A percentile compares a stretch with the other conserved stretches of the same genome.
Conservation (phyloP, 1,284 basidiomycete species). For the Cystobasidium slooffiae region DNA sequence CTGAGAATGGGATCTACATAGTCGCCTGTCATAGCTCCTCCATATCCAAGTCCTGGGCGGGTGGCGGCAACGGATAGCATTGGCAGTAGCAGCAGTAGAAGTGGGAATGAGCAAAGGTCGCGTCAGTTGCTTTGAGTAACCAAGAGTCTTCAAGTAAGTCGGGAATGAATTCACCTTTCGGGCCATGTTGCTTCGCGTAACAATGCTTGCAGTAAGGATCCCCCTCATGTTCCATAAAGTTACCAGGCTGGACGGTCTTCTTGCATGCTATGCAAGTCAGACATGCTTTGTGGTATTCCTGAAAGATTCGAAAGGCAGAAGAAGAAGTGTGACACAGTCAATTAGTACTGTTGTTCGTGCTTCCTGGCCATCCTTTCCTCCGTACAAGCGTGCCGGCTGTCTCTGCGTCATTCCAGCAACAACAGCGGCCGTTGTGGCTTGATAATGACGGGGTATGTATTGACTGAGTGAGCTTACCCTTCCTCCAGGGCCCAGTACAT, state of each 20-base stretch:
- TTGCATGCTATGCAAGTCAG: conserved; percentile 58
- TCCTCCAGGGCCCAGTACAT: conserved; percentile 39
- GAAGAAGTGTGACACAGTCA: background rate
- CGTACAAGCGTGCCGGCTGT: too few species aligned
- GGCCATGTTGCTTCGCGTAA: conserved; percentile 42
- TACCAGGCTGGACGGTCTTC: conserved; percentile 58
- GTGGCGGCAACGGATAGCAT: background rate
- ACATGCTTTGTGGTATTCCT: conserved; percentile 60
- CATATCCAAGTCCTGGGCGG: conserved; percentile 39
- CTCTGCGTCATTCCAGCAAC: conserved; percentile 18
- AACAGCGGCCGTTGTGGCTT: too few species aligned
- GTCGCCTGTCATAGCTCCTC: conserved; percentile 42
- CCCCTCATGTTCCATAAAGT: conserved; percentile 58
- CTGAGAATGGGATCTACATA: conserved; percentile 42
- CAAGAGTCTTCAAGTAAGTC: background rate
- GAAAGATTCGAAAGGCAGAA: background rate
- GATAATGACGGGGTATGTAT: too few species aligned
- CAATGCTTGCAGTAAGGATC: conserved; percentile 48
- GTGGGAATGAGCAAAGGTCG: background rate
- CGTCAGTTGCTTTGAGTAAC: background rate
- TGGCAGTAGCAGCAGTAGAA: background rate
- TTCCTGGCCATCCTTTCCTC: background rate
- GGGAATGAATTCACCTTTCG: conserved; percentile 26
- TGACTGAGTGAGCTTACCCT: conserved; percentile 18
- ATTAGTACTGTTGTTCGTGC: background rate